These are phyloP conservation scores for Phallus indusiatus DNA, from an alignment of 768 basidiomycete species.

Conservation along the genomic window DNA sequence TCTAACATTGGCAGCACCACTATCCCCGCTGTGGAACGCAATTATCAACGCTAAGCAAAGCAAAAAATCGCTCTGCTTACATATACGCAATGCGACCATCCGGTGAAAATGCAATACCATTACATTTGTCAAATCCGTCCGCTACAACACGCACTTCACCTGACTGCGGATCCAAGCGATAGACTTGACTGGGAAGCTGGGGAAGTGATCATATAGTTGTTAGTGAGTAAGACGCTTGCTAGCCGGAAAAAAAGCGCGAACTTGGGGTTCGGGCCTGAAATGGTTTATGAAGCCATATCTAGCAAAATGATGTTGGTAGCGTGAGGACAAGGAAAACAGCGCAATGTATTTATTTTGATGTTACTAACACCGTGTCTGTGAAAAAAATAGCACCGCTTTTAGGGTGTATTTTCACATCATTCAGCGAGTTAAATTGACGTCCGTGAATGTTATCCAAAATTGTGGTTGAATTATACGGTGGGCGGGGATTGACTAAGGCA, in stretches of 20 bases:
- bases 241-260: neutral
- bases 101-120: constrained; percentile 65
- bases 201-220: neutral
- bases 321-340: neutral
- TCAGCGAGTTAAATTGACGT: constrained; percentile 73
- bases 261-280: constrained; percentile 52
- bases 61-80: constrained; percentile 23
- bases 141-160: constrained; percentile 63
- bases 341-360: too few species aligned
- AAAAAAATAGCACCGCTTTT: constrained; percentile 59
- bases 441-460: constrained; percentile 74
- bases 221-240: too few species aligned
- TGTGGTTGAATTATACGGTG: constrained; percentile 59
- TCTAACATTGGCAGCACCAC: neutral
- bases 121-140: constrained; percentile 62
- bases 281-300: constrained; percentile 57
- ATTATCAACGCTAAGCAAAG: neutral
- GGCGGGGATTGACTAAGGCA: constrained; percentile 50
- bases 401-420: constrained; percentile 70
- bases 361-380: constrained; percentile 56
- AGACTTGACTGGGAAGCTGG: constrained; percentile 63
- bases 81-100: constrained; percentile 61
- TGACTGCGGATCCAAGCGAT: constrained; percentile 61
- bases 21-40: neutral
- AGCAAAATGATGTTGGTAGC: neutral